phyloP scores from a whole-genome alignment of 78 protist genomes.

The Planoprotostelium fungivorum region DNA sequence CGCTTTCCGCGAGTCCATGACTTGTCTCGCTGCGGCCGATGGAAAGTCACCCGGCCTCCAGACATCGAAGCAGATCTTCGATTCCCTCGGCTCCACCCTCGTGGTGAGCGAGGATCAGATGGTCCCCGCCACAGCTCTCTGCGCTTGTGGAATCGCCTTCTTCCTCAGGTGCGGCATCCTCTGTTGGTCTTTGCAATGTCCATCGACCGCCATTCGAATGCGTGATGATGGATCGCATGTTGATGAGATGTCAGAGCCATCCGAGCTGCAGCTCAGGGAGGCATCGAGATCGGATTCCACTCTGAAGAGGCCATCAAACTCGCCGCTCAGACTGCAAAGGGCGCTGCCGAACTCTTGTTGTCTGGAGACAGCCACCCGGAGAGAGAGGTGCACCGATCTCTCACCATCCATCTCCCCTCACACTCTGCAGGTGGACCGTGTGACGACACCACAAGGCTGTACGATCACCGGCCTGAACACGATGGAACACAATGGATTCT shows the following conservation, averaged over 20 bases:
- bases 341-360: slow-evolving; percentile 42
- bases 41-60: slow-evolving; percentile 17
- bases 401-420: not conserved
- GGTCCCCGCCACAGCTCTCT: slow-evolving; percentile 64
- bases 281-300: slow-evolving; percentile 59
- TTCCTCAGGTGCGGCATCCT: slow-evolving; percentile 40
- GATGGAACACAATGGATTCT: slow-evolving; percentile 63
- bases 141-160: slow-evolving; percentile 67
- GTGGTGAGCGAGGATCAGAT: slow-evolving; percentile 48
- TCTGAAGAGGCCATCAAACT: slow-evolving; percentile 52
- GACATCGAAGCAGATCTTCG: slow-evolving; percentile 17
- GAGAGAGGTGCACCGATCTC: slow-evolving; percentile 30
- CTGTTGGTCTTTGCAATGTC: too few species aligned
- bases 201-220: not conserved
- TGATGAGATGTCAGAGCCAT: slow-evolving; percentile 1
- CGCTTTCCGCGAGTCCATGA: slow-evolving; percentile 49
- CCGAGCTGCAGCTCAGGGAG: slow-evolving; percentile 64
- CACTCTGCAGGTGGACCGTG: not conserved
- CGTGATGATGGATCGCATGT: not conserved
- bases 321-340: slow-evolving; percentile 65
- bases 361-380: slow-evolving; percentile 46
- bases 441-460: slow-evolving; percentile 47
- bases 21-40: slow-evolving; percentile 41
- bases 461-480: slow-evolving; percentile 57
- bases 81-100: slow-evolving; percentile 12